Percentiles rank a stretch among this genome's conserved stretches.
Conservation (phyloP, 331 rosid species). For the Arachis monticola region DNA sequence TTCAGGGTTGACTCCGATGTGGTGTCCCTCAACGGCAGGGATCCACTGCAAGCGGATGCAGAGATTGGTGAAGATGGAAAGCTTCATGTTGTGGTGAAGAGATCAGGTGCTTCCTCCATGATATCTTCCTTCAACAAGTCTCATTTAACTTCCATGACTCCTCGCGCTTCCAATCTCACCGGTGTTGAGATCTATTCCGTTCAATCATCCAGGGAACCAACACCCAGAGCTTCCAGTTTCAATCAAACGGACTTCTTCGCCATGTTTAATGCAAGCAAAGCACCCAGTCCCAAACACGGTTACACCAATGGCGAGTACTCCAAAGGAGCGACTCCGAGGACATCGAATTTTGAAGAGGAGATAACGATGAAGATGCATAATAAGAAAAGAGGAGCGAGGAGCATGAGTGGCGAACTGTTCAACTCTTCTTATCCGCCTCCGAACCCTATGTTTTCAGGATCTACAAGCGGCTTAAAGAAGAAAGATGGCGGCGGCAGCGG, state of each 20-base stretch:
- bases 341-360: conserved; percentile 83
- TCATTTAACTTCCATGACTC: conserved; percentile 75
- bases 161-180: conserved; percentile 84
- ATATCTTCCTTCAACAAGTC: conserved; percentile 86
- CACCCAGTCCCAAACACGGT: conserved; percentile 89
- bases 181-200: conserved; percentile 96
- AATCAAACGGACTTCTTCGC: conserved; percentile 89
- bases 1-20: conserved; percentile 88
- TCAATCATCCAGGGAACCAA: conserved; percentile 91
- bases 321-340: conserved; percentile 77
- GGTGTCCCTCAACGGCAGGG: conserved; percentile 83
- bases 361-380: conserved; percentile 55
- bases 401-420: conserved; percentile 82
- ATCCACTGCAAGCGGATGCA: conserved; percentile 76
- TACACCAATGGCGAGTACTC: conserved; percentile 75
- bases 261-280: conserved; percentile 80
- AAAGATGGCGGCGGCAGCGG: conserved; percentile 46
- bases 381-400: conserved; percentile 68
- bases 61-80: conserved; percentile 95
- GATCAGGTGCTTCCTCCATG: conserved; percentile 75
- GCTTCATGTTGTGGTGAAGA: conserved; percentile 78
- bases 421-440: conserved; percentile 83
- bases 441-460: conserved; percentile 79
- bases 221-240: conserved; percentile 92
- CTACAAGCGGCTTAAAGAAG: conserved; percentile 60